Evolutionary conservation across 164 flowering plant genomes (phyloP).

Genomic region (Saururus chinensis): DNA sequence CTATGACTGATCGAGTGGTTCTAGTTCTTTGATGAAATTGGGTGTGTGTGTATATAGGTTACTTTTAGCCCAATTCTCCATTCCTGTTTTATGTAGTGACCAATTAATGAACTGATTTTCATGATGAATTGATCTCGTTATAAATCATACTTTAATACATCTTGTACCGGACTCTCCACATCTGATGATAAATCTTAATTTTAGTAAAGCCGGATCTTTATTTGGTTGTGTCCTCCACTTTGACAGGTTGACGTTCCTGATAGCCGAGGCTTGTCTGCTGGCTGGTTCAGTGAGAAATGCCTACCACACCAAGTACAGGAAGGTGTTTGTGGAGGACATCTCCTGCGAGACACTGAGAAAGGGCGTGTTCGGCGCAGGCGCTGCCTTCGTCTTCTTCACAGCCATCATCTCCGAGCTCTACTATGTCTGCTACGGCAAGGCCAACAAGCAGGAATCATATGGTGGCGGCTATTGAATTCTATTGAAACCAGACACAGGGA

Average conservation of each 20-base stretch:
- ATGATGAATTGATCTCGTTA: too few species aligned
- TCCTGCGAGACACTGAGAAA: slow-evolving; percentile 63
- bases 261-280: slow-evolving; percentile 75
- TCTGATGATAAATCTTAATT: too few species aligned
- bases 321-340: slow-evolving; percentile 22
- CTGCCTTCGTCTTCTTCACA: slow-evolving; percentile 65
- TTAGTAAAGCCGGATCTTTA: too few species aligned
- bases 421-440: slow-evolving; percentile 51
- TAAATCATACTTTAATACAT: too few species aligned
- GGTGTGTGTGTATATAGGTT: too few species aligned
- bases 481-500: too few species aligned
- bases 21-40: too few species aligned
- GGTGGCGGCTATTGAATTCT: not conserved
- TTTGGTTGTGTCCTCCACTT: not conserved
- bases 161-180: too few species aligned
- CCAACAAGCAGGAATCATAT: slow-evolving; percentile 21
- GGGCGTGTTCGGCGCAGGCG: slow-evolving; percentile 83
- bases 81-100: too few species aligned
- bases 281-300: slow-evolving; percentile 89
- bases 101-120: too few species aligned
- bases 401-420: slow-evolving; percentile 50
- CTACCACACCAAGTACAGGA: slow-evolving; percentile 69
- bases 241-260: slow-evolving; percentile 61
- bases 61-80: too few species aligned
- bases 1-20: too few species aligned